Percentiles rank a stretch among this genome's conserved stretches.
phyloP scores from a whole-genome alignment of 257 asterid species.

The Capsicum pubescens region DNA sequence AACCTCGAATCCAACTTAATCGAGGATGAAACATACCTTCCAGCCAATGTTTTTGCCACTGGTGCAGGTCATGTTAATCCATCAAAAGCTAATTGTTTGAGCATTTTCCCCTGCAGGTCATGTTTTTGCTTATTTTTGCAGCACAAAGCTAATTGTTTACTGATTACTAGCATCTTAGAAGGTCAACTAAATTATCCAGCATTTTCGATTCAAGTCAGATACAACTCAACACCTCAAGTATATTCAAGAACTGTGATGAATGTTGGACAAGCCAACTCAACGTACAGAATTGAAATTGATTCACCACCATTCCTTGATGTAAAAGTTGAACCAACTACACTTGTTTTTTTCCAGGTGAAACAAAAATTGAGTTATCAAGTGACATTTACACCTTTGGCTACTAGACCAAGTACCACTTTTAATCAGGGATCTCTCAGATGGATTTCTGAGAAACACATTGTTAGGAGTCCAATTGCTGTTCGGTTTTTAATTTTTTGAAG shows the following conservation, averaged over 20 bases:
- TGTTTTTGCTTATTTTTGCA: too few species aligned
- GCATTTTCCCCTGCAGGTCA: too few species aligned
- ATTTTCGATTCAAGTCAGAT: slow-evolving; percentile 29
- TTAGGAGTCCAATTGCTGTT: slow-evolving; percentile 39
- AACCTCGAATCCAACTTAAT: neutral
- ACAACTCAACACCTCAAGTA: neutral
- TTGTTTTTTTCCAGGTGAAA: slow-evolving; percentile 29
- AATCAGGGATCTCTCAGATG: slow-evolving; percentile 41
- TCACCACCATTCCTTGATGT: slow-evolving; percentile 29
- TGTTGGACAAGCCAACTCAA: slow-evolving; percentile 44
- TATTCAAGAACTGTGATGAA: slow-evolving; percentile 52
- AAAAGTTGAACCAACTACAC: slow-evolving; percentile 32
- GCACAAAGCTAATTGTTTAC: neutral
- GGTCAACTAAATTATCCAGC: slow-evolving; percentile 51
- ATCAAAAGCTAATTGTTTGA: too few species aligned
- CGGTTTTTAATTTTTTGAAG: neutral
- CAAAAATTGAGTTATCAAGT: slow-evolving; percentile 32
- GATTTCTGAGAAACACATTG: slow-evolving; percentile 35
- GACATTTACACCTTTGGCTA: slow-evolving; percentile 28
- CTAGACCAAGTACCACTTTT: neutral
- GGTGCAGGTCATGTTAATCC: neutral
- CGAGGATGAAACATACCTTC: neutral
- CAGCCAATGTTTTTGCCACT: neutral
- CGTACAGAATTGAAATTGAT: slow-evolving; percentile 28
- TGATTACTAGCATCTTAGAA: slow-evolving; percentile 23